Percentiles rank a stretch among this genome's conserved stretches.
phyloP scores from a whole-genome alignment of 331 rosid genomes.

The Pyrus hybrid region DNA sequence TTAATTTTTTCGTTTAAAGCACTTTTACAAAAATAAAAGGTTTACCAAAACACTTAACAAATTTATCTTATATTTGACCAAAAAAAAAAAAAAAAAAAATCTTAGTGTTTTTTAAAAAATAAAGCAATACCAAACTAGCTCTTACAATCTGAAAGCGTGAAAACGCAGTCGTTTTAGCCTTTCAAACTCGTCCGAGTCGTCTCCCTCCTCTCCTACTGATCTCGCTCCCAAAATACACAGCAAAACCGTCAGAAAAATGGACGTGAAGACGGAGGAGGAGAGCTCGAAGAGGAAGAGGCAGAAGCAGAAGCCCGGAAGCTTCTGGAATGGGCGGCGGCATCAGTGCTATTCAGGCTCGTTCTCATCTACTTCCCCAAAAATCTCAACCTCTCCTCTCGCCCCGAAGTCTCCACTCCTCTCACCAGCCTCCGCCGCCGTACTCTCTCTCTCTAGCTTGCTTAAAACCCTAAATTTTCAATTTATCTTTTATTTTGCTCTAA shows the following conservation, averaged over 20 bases:
- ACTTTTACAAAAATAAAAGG: too few relatives aligned
- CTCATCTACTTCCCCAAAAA: slow-evolving; percentile 58
- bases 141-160: neutral
- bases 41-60: too few relatives aligned
- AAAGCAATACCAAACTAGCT: too few relatives aligned
- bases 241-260: neutral
- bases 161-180: neutral
- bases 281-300: neutral
- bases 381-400: slow-evolving; percentile 79
- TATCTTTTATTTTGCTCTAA: neutral
- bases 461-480: neutral
- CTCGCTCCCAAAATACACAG: neutral
- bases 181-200: neutral
- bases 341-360: slow-evolving; percentile 52
- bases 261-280: neutral
- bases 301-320: slow-evolving; percentile 29
- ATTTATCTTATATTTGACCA: too few relatives aligned
- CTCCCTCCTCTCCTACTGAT: neutral
- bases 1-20: too few relatives aligned
- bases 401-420: slow-evolving; percentile 87
- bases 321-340: slow-evolving; percentile 65
- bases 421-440: slow-evolving; percentile 81
- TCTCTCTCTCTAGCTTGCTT: slow-evolving; percentile 2
- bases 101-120: too few relatives aligned
- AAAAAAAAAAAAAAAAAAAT: too few relatives aligned